Evolutionary conservation across 139 green algal species (phyloP).

Genomic region (Dunaliella primolecta): DNA sequence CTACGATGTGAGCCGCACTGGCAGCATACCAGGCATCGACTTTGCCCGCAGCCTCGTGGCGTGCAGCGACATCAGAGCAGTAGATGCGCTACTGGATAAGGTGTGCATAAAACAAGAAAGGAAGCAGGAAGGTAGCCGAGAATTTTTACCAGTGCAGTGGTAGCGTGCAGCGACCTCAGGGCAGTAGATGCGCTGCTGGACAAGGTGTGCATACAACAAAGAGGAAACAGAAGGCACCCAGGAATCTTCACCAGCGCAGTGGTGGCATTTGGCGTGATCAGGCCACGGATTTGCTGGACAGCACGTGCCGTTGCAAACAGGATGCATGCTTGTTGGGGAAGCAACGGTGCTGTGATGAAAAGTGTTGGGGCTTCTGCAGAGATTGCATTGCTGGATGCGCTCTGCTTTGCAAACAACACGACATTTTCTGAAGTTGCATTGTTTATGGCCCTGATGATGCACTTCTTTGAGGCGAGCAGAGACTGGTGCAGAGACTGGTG

Average conservation of each 20-base stretch:
- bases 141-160: neutral
- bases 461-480: too few relatives aligned
- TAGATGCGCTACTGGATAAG: conserved; percentile 48
- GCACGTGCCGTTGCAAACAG: too few relatives aligned
- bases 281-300: too few relatives aligned
- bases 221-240: neutral
- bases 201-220: conserved; percentile 23
- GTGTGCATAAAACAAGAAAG: neutral
- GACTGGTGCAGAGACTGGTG: too few relatives aligned
- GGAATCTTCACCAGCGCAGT: neutral
- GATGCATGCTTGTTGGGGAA: too few relatives aligned
- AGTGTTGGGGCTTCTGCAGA: too few relatives aligned
- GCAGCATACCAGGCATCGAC: conserved; percentile 42
- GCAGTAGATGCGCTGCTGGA: conserved; percentile 43
- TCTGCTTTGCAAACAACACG: too few relatives aligned
- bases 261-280: neutral
- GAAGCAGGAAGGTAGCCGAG: neutral
- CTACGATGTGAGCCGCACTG: conserved; percentile 44
- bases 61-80: conserved; percentile 27
- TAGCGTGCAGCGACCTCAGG: conserved; percentile 33
- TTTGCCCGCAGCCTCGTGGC: conserved; percentile 49
- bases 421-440: too few relatives aligned
- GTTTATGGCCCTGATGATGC: too few relatives aligned
- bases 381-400: too few relatives aligned
- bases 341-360: too few relatives aligned